Conservation (phyloP, 1,284 basidiomycete genomes). For the Ustilago bromivora region DNA sequence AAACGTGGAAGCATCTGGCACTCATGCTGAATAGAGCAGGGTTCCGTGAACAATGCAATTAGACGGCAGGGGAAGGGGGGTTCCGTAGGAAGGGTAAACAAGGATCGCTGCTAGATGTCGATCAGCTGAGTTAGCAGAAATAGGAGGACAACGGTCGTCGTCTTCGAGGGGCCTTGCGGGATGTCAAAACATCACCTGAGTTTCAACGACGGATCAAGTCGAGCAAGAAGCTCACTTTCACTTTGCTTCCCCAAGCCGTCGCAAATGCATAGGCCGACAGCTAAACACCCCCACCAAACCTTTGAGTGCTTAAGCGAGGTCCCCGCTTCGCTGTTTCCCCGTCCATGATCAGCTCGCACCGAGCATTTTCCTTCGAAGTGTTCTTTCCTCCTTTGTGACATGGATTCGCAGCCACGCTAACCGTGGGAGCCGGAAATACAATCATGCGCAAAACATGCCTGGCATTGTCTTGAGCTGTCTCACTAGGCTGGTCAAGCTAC, state of each 20-base stretch:
- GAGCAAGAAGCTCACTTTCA: not conserved
- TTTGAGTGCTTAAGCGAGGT: conserved; percentile 8
- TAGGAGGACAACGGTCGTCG: conserved; percentile 17
- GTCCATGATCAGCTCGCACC: not conserved
- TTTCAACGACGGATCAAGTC: conserved; percentile 39
- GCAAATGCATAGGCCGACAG: conserved; percentile 39
- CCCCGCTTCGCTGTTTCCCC: not conserved
- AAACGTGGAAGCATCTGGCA: not conserved
- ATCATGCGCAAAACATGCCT: conserved; percentile 4
- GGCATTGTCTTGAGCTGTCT: conserved; percentile 11
- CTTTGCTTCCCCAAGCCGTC: not conserved
- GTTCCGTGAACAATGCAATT: not conserved
- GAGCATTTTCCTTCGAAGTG: not conserved
- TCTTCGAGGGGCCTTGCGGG: conserved; percentile 14
- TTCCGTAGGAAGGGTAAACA: conserved; percentile 5
- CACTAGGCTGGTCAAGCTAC: conserved; percentile 6
- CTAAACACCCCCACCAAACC: conserved; percentile 11
- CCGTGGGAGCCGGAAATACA: not conserved
- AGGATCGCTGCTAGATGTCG: conserved; percentile 16
- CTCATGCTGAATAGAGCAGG: not conserved
- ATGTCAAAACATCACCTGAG: conserved; percentile 48
- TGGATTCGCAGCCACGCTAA: conserved; percentile 1
- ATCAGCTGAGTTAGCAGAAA: conserved; percentile 39
- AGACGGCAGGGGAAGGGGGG: not conserved
- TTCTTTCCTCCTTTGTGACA: conserved; percentile 5